A percentile compares a stretch with the other conserved stretches of the same genome.
Evolutionary conservation across 345 rosid genomes (phyloP).

Genomic region (Aquilaria yunnanensis): DNA sequence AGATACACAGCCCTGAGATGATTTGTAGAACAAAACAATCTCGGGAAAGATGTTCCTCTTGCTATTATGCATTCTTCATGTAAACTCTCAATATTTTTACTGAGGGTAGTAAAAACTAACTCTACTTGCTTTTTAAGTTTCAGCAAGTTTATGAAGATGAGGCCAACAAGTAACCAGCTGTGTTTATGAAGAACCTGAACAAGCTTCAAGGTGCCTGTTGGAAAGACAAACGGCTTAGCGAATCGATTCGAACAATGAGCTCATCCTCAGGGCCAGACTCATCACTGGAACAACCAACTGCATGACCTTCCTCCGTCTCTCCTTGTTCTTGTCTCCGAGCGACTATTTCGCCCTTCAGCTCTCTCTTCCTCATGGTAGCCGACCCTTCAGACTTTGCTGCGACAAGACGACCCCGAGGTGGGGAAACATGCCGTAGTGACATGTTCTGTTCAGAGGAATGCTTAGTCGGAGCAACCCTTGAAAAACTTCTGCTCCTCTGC

Average conservation of each 20-base stretch:
- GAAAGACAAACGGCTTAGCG: constrained; percentile 63
- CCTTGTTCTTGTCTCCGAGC: constrained; percentile 10
- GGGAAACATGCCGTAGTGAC: constrained; percentile 31
- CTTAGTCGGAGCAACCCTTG: constrained; percentile 19
- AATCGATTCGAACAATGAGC: constrained; percentile 55
- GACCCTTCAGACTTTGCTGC: constrained; percentile 58
- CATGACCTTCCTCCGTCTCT: constrained; percentile 8
- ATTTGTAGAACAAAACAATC: no score
- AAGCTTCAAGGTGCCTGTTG: constrained; percentile 24
- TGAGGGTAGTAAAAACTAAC: no score
- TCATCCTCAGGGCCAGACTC: constrained; percentile 54
- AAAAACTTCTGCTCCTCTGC: constrained; percentile 33
- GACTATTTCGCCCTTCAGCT: constrained; percentile 9
- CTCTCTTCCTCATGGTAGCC: constrained; percentile 26
- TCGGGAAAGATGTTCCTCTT: no score
- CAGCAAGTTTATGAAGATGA: not conserved
- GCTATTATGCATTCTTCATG: no score
- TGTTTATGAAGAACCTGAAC: not conserved
- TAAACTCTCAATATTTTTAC: no score
- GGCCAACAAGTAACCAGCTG: not conserved
- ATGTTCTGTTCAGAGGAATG: constrained; percentile 27
- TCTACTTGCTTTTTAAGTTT: not conserved
- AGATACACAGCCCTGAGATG: no score
- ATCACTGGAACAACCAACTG: constrained; percentile 39
- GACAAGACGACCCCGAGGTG: constrained; percentile 20